Base-by-base conservation (phyloP, 352 stramenopile species). In the Phytopythium ostracodes region DNA sequence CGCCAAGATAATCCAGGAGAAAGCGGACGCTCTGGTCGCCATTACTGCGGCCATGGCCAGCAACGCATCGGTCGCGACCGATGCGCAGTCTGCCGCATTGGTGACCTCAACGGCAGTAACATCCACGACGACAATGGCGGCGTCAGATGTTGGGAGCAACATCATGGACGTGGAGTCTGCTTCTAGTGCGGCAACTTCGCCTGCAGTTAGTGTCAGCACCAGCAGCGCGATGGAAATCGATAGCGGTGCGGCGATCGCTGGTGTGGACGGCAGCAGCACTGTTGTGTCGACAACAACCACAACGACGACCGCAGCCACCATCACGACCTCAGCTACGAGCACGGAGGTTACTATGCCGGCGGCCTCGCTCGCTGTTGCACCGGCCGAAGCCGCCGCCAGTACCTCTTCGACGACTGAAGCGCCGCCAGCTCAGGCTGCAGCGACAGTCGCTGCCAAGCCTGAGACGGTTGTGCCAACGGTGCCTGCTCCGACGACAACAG, bases 1-100 rank as follows among this genome's bases (percentile, higher is more conserved):
- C 44, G 84, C 77, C 29, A 89, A 85, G 60, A 77, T 85, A 59
- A 70, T 87, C 12, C 87, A 89, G 60, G 77, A 86, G 5, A 60
- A 60, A 27, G 55, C 65, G 66, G 35, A 47, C n/a, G 73, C 81
- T 18, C 43, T 64, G 6, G 81, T 79, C 51, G 66, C 63, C 35
- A 55, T 51, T 27, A 62, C 58, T n/a, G 60, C 49, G 11, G 29
- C 52, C 33, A 47, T 47, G 42, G 9, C 18, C 18, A 47, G 42
- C 18, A 14, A 18, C 20, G 18, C 42, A 14, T 18, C 20, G 18
- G 42, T 20, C 42, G 6, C 42, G 18, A 15, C 3, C 4, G 47
- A 31, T 6, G 6, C 36, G 17, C 47, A 54, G 25, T 2, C 6
- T 4, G 25, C 46, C 11, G 20, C 44, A 12, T 51, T 24, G 46